Conservation (phyloP, 495 filamentous ascomycete species). For the Mycothermus thermophilus region DNA sequence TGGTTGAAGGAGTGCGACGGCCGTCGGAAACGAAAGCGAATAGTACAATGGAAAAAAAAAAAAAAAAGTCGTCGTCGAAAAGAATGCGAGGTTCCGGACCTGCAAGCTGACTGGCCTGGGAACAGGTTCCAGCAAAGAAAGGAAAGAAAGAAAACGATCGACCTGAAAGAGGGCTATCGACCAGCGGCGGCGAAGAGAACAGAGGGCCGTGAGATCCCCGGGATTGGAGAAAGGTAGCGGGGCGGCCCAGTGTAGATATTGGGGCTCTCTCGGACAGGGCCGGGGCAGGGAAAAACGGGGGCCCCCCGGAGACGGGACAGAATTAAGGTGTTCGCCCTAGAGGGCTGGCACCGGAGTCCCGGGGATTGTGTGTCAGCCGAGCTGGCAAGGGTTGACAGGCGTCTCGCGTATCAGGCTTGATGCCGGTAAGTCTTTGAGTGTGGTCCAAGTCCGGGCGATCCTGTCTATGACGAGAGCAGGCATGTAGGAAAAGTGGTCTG, state of each 20-base stretch:
- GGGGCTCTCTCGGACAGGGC: constrained; percentile 9
- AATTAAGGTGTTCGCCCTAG: constrained; percentile 14
- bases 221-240: constrained; percentile 19
- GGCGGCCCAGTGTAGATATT: constrained; percentile 29
- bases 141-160: constrained; percentile 17
- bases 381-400: constrained; percentile 15
- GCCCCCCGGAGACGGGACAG: constrained; percentile 8
- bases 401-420: constrained; percentile 29
- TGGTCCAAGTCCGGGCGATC: constrained; percentile 33
- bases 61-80: constrained; percentile 15
- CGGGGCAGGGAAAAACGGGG: constrained; percentile 4
- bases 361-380: constrained; percentile 29
- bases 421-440: constrained; percentile 22
- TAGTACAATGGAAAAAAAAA: constrained; percentile 9
- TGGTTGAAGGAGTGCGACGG: not conserved
- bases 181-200: constrained; percentile 27
- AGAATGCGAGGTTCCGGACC: constrained; percentile 35
- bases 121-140: constrained; percentile 8
- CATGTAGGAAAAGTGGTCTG: constrained; percentile 31
- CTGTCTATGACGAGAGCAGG: constrained; percentile 34
- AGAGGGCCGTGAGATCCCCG: too few species aligned
- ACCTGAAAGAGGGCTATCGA: constrained; percentile 37
- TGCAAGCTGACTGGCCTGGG: constrained; percentile 15
- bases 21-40: not conserved
- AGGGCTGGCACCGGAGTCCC: constrained; percentile 17